These are phyloP conservation scores for Fusarium setosum DNA, from an alignment of 2,329 filamentous ascomycete species.

Conservation along the genomic window DNA sequence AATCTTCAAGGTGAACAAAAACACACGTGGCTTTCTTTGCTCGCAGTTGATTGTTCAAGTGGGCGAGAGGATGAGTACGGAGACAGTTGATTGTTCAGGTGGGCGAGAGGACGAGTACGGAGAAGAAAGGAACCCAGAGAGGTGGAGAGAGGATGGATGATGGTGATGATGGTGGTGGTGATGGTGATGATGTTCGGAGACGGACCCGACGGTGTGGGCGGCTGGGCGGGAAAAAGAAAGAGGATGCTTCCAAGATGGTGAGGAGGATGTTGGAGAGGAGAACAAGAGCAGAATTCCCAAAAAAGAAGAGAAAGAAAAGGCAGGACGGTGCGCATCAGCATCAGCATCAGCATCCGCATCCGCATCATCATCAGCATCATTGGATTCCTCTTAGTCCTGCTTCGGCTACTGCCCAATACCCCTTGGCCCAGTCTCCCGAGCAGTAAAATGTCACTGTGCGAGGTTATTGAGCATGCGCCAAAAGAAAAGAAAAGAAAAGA, in stretches of 20 bases:
- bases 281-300: slow-evolving; percentile 1
- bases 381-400: slow-evolving; percentile 22
- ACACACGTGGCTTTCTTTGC: neutral
- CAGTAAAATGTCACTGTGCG: slow-evolving; percentile 32
- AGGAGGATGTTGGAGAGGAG: slow-evolving; percentile 12
- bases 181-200: slow-evolving; percentile 3
- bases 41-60: neutral
- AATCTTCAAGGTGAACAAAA: neutral
- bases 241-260: slow-evolving; percentile 8
- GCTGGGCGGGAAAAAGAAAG: slow-evolving; percentile 12
- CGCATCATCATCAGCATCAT: slow-evolving; percentile 14
- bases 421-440: slow-evolving; percentile 8
- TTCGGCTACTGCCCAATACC: slow-evolving; percentile 15
- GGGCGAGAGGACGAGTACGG: slow-evolving; percentile 7
- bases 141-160: neutral
- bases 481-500: slow-evolving; percentile 19
- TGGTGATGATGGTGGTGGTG: slow-evolving; percentile 15
- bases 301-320: neutral
- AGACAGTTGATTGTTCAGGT: too few species aligned
- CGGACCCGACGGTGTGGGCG: slow-evolving; percentile 16
- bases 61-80: too few species aligned
- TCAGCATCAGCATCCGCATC: slow-evolving; percentile 24
- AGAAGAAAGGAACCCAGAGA: neutral
- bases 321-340: slow-evolving; percentile 8
- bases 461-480: slow-evolving; percentile 23